These are phyloP conservation scores for Hortaea sp. DNA, from an alignment of 2,329 filamentous ascomycete species.

Conservation along the genomic window DNA sequence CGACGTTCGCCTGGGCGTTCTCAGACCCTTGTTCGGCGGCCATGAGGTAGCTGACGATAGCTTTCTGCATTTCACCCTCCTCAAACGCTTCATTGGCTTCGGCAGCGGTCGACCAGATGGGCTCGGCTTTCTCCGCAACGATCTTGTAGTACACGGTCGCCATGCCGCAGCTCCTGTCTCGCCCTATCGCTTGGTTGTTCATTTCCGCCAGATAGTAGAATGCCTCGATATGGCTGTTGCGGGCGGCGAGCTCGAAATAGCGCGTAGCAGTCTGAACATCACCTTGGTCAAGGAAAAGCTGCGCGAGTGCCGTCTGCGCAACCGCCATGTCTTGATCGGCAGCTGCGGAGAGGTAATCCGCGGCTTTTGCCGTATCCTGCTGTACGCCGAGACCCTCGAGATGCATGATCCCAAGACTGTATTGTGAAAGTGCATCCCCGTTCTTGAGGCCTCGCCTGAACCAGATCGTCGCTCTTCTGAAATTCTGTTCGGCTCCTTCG, in stretches of 20 bases:
- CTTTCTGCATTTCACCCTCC: slow-evolving; percentile 66
- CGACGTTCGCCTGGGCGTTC: slow-evolving; percentile 79
- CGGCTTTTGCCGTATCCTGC: slow-evolving; percentile 61
- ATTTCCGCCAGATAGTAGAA: slow-evolving; percentile 90
- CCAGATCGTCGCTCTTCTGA: slow-evolving; percentile 66
- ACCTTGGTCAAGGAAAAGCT: slow-evolving; percentile 79
- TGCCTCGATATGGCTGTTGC: slow-evolving; percentile 76
- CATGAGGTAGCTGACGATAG: slow-evolving; percentile 72
- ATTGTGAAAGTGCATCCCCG: slow-evolving; percentile 74
- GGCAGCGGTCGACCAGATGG: slow-evolving; percentile 69
- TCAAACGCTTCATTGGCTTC: slow-evolving; percentile 80
- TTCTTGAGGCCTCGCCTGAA: slow-evolving; percentile 68
- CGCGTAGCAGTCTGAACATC: slow-evolving; percentile 69
- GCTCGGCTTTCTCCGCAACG: slow-evolving; percentile 79
- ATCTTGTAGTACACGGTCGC: slow-evolving; percentile 81
- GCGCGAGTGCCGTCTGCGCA: slow-evolving; percentile 72
- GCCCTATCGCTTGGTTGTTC: slow-evolving; percentile 67
- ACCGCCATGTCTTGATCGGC: slow-evolving; percentile 73
- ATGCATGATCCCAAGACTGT: slow-evolving; percentile 74
- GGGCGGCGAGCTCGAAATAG: slow-evolving; percentile 78
- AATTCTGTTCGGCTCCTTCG: slow-evolving; percentile 73
- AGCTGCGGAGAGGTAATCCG: slow-evolving; percentile 65
- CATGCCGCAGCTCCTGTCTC: slow-evolving; percentile 66
- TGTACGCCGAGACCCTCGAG: slow-evolving; percentile 65
- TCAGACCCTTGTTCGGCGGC: slow-evolving; percentile 91